Evolutionary conservation across 2,329 filamentous ascomycete genomes (phyloP).

Genomic region (Alternaria gaisen): DNA sequence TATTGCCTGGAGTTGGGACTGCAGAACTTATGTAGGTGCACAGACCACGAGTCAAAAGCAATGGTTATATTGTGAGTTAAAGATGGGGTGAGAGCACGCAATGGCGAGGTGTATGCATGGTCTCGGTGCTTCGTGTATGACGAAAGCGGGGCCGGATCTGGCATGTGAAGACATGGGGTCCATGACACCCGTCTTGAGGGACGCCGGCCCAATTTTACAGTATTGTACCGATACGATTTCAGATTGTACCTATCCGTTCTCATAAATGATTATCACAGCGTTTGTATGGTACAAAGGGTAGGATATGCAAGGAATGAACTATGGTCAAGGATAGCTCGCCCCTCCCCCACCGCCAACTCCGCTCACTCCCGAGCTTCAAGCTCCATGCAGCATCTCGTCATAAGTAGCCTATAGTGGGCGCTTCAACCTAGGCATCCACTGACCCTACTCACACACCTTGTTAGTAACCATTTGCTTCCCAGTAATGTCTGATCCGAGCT

Average conservation of each 20-base stretch:
- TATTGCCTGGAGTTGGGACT: not conserved
- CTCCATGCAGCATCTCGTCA: conserved; percentile 15
- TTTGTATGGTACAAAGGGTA: not conserved
- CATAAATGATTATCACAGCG: too few relatives aligned
- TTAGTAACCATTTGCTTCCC: not conserved
- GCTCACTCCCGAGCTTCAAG: conserved; percentile 26
- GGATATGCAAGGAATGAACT: not conserved
- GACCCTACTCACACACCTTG: not conserved
- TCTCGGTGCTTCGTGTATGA: conserved; percentile 37
- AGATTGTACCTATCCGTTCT: not conserved
- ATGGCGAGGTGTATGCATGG: conserved; percentile 25
- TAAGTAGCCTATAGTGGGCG: not conserved
- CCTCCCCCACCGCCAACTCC: conserved; percentile 30
- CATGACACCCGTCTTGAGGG: not conserved
- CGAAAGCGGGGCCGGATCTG: conserved; percentile 26
- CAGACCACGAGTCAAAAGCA: not conserved
- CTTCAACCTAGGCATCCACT: not conserved
- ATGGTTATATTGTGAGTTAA: not conserved
- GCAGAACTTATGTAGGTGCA: not conserved
- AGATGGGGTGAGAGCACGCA: conserved; percentile 28
- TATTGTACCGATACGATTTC: not conserved
- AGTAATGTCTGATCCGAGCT: conserved; percentile 27
- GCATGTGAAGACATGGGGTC: conserved; percentile 1
- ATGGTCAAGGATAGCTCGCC: conserved; percentile 9
- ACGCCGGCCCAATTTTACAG: not conserved